Evolutionary conservation across 2,329 filamentous ascomycete species (phyloP).

Genomic region (Diaporthe amygdali): DNA sequence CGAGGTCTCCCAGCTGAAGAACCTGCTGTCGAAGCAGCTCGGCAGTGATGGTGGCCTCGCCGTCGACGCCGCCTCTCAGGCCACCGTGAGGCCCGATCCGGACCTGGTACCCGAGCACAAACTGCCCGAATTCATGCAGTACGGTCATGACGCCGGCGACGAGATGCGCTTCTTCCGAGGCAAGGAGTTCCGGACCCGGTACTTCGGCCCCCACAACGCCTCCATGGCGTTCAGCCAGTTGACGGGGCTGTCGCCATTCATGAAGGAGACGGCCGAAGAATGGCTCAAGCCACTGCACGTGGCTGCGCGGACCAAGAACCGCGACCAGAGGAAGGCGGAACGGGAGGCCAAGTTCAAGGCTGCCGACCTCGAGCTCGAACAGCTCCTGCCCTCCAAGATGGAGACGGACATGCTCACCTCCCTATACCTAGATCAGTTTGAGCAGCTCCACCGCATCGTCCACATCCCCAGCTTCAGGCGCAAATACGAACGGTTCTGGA

Average conservation of each 20-base stretch:
- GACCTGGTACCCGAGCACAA: conserved; percentile 25
- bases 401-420: conserved; percentile 55
- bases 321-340: conserved; percentile 56
- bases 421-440: conserved; percentile 60
- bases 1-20: conserved; percentile 63
- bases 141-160: conserved; percentile 40
- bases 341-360: conserved; percentile 54
- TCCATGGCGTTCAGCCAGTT: conserved; percentile 63
- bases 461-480: conserved; percentile 63
- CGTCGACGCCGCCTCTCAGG: conserved; percentile 29
- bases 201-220: conserved; percentile 65
- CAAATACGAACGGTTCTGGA: conserved; percentile 63
- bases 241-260: conserved; percentile 63
- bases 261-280: conserved; percentile 67
- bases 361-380: conserved; percentile 55
- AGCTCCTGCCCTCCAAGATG: conserved; percentile 52
- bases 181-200: conserved; percentile 64
- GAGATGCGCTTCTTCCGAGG: conserved; percentile 64
- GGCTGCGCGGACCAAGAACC: conserved; percentile 58
- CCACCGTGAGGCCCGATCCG: conserved; percentile 27
- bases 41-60: conserved; percentile 30
- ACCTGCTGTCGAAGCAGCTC: conserved; percentile 50
- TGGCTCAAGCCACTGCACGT: conserved; percentile 65
- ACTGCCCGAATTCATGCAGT: conserved; percentile 38
- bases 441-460: conserved; percentile 61